Percentiles rank a stretch among this genome's conserved stretches.
Evolutionary conservation across 305 asterid species (phyloP).

Genomic region (Solanum chacoense): DNA sequence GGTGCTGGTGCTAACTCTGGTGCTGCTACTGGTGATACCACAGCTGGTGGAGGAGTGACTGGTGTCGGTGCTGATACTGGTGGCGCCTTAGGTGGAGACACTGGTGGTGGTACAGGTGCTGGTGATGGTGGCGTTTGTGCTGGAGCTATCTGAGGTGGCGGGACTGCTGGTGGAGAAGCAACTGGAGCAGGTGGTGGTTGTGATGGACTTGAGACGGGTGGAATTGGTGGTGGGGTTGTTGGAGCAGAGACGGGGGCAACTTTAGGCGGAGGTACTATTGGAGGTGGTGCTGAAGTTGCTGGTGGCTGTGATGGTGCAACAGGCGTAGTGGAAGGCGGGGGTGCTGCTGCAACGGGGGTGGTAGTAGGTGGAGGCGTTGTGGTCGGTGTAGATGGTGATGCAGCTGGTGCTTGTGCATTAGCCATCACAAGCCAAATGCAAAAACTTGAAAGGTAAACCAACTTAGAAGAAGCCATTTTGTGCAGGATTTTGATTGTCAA

Average conservation of each 20-base stretch:
- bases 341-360: not conserved
- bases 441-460: slow-evolving; percentile 32
- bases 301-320: slow-evolving; percentile 30
- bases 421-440: slow-evolving; percentile 42
- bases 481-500: slow-evolving; percentile 20
- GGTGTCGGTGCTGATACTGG: slow-evolving; percentile 25
- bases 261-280: slow-evolving; percentile 19
- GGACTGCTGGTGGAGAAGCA: slow-evolving; percentile 20
- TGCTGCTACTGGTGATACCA: slow-evolving; percentile 18
- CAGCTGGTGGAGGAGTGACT: slow-evolving; percentile 20
- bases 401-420: slow-evolving; percentile 74
- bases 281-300: slow-evolving; percentile 20
- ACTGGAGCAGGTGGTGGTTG: slow-evolving; percentile 12
- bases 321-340: slow-evolving; percentile 5
- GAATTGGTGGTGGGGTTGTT: slow-evolving; percentile 21
- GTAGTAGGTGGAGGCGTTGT: slow-evolving; percentile 29
- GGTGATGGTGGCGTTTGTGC: slow-evolving; percentile 15
- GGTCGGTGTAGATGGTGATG: slow-evolving; percentile 47
- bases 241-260: slow-evolving; percentile 22
- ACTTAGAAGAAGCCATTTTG: slow-evolving; percentile 44
- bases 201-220: slow-evolving; percentile 30
- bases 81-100: slow-evolving; percentile 21
- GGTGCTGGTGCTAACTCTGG: slow-evolving; percentile 36
- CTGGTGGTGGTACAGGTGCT: slow-evolving; percentile 35
- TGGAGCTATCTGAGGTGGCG: slow-evolving; percentile 15